Evolutionary conservation across 805 yeast genomes (phyloP).

Genomic region (Kluyveromyces wickerhamii): DNA sequence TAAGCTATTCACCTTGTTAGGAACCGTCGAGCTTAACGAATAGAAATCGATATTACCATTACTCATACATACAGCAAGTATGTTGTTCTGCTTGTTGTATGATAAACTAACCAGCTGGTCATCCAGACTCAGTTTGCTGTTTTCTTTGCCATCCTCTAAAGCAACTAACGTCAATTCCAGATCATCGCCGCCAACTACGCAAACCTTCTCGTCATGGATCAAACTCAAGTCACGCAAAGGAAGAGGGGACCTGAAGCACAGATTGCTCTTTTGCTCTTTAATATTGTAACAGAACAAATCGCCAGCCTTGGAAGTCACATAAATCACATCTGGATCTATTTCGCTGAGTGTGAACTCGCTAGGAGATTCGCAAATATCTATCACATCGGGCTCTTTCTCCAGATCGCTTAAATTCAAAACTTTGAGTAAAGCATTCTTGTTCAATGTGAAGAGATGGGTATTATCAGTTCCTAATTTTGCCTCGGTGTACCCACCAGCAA

Average conservation of each 20-base stretch:
- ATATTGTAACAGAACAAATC: constrained; percentile 18
- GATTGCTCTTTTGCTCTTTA: constrained; percentile 26
- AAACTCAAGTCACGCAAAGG: constrained; percentile 41
- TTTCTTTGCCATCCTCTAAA: constrained; percentile 21
- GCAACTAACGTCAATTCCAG: constrained; percentile 46
- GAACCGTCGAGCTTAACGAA: constrained; percentile 43
- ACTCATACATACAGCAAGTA: constrained; percentile 49
- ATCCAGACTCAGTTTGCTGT: constrained; percentile 26
- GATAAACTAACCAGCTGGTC: constrained; percentile 53
- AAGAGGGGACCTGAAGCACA: constrained; percentile 33
- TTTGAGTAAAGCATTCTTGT: constrained; percentile 46
- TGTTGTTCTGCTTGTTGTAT: constrained; percentile 49
- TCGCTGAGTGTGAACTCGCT: constrained; percentile 31
- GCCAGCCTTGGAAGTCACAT: constrained; percentile 22
- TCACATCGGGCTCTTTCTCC: constrained; percentile 52
- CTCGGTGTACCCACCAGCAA: constrained; percentile 26
- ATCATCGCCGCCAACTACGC: constrained; percentile 61
- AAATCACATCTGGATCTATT: constrained; percentile 5
- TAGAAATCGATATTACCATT: constrained; percentile 53
- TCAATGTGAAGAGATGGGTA: constrained; percentile 41
- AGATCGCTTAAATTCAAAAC: constrained; percentile 40
- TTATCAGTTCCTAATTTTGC: constrained; percentile 19
- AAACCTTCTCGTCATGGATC: constrained; percentile 53
- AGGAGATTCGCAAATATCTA: constrained; percentile 42
- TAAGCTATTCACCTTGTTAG: constrained; percentile 42